Percentiles rank a stretch among this genome's conserved stretches.
These are phyloP conservation scores for Physaria fendleri DNA, from an alignment of 345 rosid species.

Conservation along the genomic window DNA sequence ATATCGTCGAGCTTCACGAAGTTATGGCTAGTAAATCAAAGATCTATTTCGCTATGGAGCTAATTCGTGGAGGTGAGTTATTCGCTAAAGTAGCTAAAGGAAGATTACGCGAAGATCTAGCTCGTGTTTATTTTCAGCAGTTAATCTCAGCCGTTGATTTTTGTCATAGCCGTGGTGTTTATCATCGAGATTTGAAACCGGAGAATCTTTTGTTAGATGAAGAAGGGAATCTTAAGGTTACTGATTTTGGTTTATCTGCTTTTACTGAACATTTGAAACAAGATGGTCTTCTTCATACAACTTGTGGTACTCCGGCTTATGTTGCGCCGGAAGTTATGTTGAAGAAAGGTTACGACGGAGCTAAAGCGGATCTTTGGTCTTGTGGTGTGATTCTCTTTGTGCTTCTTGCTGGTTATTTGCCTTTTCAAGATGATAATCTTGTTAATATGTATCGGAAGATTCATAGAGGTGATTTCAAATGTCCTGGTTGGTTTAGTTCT, in stretches of 20 bases:
- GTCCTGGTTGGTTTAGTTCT: slow-evolving; percentile 81
- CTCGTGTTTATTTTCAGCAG: slow-evolving; percentile 75
- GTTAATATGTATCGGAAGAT: slow-evolving; percentile 83
- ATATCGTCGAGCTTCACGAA: slow-evolving; percentile 81
- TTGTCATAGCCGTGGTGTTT: slow-evolving; percentile 91
- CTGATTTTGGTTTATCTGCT: slow-evolving; percentile 88
- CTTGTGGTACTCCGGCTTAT: slow-evolving; percentile 91
- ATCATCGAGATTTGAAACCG: slow-evolving; percentile 85
- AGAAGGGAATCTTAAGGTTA: slow-evolving; percentile 69
- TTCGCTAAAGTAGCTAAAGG: slow-evolving; percentile 65
- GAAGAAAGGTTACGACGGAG: slow-evolving; percentile 82
- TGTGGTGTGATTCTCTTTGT: slow-evolving; percentile 89
- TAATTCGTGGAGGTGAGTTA: slow-evolving; percentile 82
- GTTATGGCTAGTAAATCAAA: slow-evolving; percentile 95
- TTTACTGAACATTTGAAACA: slow-evolving; percentile 68
- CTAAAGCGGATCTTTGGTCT: slow-evolving; percentile 91
- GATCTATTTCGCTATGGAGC: slow-evolving; percentile 94
- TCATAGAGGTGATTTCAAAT: slow-evolving; percentile 79
- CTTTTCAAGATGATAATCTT: slow-evolving; percentile 77
- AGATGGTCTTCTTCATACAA: slow-evolving; percentile 72
- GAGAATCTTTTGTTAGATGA: slow-evolving; percentile 77
- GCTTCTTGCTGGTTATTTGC: slow-evolving; percentile 81
- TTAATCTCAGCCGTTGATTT: slow-evolving; percentile 80
- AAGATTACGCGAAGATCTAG: slow-evolving; percentile 59
- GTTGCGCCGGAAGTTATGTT: slow-evolving; percentile 90